Percentiles rank a stretch among this genome's conserved stretches.
These are phyloP conservation scores for Grigorovia humatica DNA, from an alignment of 805 yeast genomes.

Conservation along the genomic window DNA sequence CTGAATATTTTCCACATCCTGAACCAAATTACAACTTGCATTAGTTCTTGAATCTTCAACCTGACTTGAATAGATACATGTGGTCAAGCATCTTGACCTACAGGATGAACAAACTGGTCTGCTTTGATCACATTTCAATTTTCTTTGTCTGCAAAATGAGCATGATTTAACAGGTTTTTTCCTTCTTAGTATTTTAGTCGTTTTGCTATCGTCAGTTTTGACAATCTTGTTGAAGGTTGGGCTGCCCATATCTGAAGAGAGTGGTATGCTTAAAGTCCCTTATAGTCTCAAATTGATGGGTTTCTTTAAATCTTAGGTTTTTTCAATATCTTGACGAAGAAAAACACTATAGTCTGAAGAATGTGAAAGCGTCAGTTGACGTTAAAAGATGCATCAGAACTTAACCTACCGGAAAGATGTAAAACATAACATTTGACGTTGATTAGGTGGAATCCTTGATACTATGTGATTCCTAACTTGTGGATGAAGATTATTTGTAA, in stretches of 20 bases:
- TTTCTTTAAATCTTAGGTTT: no score
- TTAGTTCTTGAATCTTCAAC: not conserved
- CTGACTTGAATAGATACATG: conserved; percentile 11
- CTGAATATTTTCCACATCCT: not conserved
- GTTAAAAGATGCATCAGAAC: no score
- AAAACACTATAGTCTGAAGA: no score
- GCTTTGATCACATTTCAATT: conserved; percentile 22
- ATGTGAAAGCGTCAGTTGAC: no score
- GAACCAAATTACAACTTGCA: not conserved
- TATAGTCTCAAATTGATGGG: no score
- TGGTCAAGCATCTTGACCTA: conserved; percentile 8
- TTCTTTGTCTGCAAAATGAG: conserved; percentile 21
- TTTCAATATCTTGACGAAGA: no score
- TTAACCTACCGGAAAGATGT: no score
- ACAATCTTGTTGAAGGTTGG: not conserved
- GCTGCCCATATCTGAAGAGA: not conserved
- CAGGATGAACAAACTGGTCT: conserved; percentile 24
- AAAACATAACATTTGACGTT: no score
- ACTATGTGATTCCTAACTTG: no score
- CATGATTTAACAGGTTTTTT: conserved; percentile 22
- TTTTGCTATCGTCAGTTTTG: not conserved
- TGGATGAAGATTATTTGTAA: no score
- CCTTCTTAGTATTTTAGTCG: conserved; percentile 4
- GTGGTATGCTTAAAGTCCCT: not conserved
- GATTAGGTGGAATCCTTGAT: no score